Base-by-base conservation (phyloP, 805 yeast species). In the Metschnikowia lochheadii region DNA sequence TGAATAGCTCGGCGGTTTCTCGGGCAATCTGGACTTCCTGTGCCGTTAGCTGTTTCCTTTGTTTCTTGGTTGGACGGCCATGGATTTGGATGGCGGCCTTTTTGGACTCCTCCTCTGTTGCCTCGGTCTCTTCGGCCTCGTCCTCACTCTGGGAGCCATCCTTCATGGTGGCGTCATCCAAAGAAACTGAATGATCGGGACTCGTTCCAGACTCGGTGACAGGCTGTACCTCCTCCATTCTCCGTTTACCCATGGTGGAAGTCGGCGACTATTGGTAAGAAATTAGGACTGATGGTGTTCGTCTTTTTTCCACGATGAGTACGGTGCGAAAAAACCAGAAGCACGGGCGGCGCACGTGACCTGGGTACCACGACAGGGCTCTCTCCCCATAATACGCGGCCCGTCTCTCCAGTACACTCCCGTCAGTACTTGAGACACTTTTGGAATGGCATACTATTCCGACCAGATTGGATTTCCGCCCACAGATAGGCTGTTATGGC, bases 1-100 rank as follows among this genome's bases (percentile, higher is more conserved):
- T 89, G 81, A 91, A 94, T 42, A 92, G 72, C 66, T 91, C 97
- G 1, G 96, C 94, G 0, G 97, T 88, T 66, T 91, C 97, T 60
- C 96, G 79, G 0, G 97, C 96, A 2, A 87, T 79, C 60, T 92
- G 96, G 42, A 92, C 83, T 51, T 94, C 97, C 58, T 89, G 91
- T 0, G 94, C 83, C 0, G 87, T 72, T 21, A 82, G 60, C 56
- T 74, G 73, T 46, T 66, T 64, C 42, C 59, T 63, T 38, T 67
- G 73, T 49, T 67, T 70, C 55, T 73, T 73, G 10, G 68, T 63
- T 8, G 66, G 67, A 6, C 54, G 60, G 5, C 56, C 58, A 37
- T 51, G 49, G 20, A 43, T 48, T 31, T 45, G 46, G 3, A 46
- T 32, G 26, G 50, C 40, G 7, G 49, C 40, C 21, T 23, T 21